phyloP scores from a whole-genome alignment of 352 stramenopile species.

The Phytophthora cryptogea region DNA sequence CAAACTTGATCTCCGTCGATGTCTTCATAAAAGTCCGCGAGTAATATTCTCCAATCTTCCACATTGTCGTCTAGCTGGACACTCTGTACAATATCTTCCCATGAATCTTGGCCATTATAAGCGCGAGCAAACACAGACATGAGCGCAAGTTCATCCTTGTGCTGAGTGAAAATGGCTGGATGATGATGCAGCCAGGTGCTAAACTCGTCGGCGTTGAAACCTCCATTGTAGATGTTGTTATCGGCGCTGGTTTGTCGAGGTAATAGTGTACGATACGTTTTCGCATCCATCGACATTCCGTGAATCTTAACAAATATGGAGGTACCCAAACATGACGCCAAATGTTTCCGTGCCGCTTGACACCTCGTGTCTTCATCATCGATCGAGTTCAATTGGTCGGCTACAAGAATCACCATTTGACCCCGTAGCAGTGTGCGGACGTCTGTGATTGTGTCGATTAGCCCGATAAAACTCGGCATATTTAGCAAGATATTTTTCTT shows the following conservation, averaged over 20 bases:
- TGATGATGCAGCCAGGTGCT: not conserved
- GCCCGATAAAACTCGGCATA: not conserved
- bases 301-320: not conserved
- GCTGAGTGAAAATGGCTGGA: not conserved
- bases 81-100: not conserved
- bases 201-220: constrained; percentile 2
- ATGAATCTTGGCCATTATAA: not conserved
- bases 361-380: not conserved
- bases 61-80: constrained; percentile 1
- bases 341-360: not conserved
- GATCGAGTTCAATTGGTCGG: constrained; percentile 4
- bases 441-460: not conserved
- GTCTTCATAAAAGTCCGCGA: not conserved
- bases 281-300: constrained; percentile 1
- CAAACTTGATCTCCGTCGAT: not conserved
- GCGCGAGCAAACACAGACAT: constrained; percentile 3
- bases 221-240: not conserved
- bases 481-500: not conserved
- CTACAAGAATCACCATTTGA: constrained; percentile 3
- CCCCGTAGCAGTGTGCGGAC: not conserved
- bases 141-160: constrained; percentile 1
- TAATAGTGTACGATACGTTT: not conserved
- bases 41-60: not conserved
- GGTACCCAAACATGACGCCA: not conserved
- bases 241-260: not conserved